Evolutionary conservation across 768 basidiomycete species (phyloP).

Genomic region (Pisolithus albus): DNA sequence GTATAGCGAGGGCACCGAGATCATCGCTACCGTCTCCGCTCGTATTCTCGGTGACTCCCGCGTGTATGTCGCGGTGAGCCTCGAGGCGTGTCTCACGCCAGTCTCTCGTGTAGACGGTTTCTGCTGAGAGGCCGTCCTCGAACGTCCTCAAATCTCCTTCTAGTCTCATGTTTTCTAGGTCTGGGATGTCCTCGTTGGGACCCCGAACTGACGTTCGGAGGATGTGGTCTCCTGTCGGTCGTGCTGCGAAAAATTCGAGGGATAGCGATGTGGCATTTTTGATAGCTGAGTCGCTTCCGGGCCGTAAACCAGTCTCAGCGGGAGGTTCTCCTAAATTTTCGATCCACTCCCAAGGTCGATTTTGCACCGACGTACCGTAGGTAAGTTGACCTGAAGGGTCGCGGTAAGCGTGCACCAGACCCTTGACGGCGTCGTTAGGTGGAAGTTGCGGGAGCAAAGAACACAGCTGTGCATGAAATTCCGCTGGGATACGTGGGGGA

Average conservation of each 20-base stretch:
- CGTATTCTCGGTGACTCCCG: slow-evolving; percentile 2
- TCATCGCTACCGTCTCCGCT: slow-evolving; percentile 27
- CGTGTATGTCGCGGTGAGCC: slow-evolving; percentile 10
- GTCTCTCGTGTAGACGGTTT: slow-evolving; percentile 64
- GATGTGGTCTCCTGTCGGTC: slow-evolving; percentile 55
- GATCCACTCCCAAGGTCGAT: slow-evolving; percentile 84
- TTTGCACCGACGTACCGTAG: slow-evolving; percentile 49
- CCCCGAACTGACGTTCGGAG: not conserved
- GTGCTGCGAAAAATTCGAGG: slow-evolving; percentile 63
- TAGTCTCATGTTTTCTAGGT: slow-evolving; percentile 10
- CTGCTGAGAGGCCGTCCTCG: slow-evolving; percentile 56
- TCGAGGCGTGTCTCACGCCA: slow-evolving; percentile 65
- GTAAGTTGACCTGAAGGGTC: slow-evolving; percentile 48
- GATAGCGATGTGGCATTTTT: slow-evolving; percentile 68
- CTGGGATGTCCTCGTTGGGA: slow-evolving; percentile 15
- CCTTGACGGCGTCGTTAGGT: slow-evolving; percentile 43
- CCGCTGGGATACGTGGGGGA: slow-evolving; percentile 46
- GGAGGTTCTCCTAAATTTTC: slow-evolving; percentile 57
- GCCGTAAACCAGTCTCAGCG: slow-evolving; percentile 37
- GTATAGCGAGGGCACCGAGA: slow-evolving; percentile 21
- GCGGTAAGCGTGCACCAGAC: slow-evolving; percentile 53
- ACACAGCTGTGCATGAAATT: slow-evolving; percentile 51
- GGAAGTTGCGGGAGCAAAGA: slow-evolving; percentile 52
- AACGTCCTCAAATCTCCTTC: slow-evolving; percentile 50
- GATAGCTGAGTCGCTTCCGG: slow-evolving; percentile 38